Conservation (phyloP, 169 alveolate species). For the Prorocentrum cordatum region DNA sequence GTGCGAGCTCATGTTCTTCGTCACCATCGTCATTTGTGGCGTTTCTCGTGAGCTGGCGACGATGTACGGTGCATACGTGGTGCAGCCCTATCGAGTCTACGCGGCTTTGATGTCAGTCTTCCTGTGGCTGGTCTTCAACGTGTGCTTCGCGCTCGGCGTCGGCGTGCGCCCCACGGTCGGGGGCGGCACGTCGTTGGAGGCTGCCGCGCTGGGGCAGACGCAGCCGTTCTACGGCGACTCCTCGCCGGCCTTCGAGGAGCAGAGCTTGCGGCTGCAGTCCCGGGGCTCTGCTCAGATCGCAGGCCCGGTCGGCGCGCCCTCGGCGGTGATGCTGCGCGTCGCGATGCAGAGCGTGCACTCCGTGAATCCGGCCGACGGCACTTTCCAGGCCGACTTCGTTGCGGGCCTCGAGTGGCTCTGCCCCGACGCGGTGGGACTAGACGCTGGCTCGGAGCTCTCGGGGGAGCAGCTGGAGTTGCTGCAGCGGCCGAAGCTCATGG, state of each 20-base stretch:
- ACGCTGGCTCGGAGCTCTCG: too few relatives aligned
- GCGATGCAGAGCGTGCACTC: not conserved
- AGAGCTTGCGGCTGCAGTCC: too few relatives aligned
- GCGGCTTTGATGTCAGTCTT: not conserved
- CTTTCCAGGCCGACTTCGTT: conserved; percentile 26
- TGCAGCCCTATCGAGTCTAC: not conserved
- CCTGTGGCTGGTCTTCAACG: not conserved
- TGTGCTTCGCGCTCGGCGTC: not conserved
- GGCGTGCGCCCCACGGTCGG: not conserved
- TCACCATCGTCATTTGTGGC: conserved; percentile 17
- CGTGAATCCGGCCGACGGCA: conserved; percentile 39
- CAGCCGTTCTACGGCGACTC: too few relatives aligned
- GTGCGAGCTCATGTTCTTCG: conserved; percentile 27
- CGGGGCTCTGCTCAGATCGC: too few relatives aligned
- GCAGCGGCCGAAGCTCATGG: conserved; percentile 17
- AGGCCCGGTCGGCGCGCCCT: too few relatives aligned
- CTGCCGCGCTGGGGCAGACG: too few relatives aligned
- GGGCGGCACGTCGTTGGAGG: too few relatives aligned
- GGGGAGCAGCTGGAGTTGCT: too few relatives aligned
- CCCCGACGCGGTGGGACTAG: too few relatives aligned
- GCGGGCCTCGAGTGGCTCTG: too few relatives aligned
- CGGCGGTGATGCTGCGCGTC: conserved; percentile 19
- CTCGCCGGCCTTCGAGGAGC: too few relatives aligned
- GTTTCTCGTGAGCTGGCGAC: too few relatives aligned
- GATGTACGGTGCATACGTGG: not conserved